phyloP scores from a whole-genome alignment of 495 filamentous ascomycete genomes.

The Friedmanniomyces endolithicus region DNA sequence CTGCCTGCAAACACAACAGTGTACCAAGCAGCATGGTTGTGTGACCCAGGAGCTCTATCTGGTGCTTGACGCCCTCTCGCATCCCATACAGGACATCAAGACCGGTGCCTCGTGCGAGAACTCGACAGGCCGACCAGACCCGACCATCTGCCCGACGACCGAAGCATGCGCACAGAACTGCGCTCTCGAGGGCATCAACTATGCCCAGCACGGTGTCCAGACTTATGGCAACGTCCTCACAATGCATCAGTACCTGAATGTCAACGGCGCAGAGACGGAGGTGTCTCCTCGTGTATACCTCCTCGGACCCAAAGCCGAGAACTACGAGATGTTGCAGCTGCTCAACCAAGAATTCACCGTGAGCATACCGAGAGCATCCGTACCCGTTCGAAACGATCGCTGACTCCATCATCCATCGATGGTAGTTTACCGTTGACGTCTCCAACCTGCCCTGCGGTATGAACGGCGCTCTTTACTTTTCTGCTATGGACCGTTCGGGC shows the following conservation, averaged over 20 bases:
- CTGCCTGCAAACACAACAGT: slow-evolving; percentile 23
- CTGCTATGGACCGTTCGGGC: slow-evolving; percentile 52
- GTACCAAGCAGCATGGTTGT: slow-evolving; percentile 26
- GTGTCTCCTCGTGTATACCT: slow-evolving; percentile 30
- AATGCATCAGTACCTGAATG: slow-evolving; percentile 17
- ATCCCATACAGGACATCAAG: slow-evolving; percentile 20
- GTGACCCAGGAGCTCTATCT: slow-evolving; percentile 21
- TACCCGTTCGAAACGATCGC: slow-evolving; percentile 34
- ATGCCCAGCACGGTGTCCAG: slow-evolving; percentile 24
- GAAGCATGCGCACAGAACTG: slow-evolving; percentile 30
- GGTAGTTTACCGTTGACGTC: slow-evolving; percentile 50
- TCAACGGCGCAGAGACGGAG: slow-evolving; percentile 15
- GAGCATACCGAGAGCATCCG: background rate
- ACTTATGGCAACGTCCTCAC: slow-evolving; percentile 22
- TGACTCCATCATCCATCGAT: background rate
- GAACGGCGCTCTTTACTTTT: slow-evolving; percentile 61
- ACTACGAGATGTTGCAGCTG: slow-evolving; percentile 49
- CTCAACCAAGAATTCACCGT: slow-evolving; percentile 48
- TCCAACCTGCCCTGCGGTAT: slow-evolving; percentile 52
- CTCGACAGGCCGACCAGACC: slow-evolving; percentile 9
- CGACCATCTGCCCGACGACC: slow-evolving; percentile 26
- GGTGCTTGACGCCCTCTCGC: slow-evolving; percentile 25
- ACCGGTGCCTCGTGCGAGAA: slow-evolving; percentile 7
- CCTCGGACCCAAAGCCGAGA: slow-evolving; percentile 17
- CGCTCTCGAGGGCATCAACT: slow-evolving; percentile 26